Base-by-base conservation (phyloP, 768 basidiomycete genomes). In the Strobilomyces echinocephalus region DNA sequence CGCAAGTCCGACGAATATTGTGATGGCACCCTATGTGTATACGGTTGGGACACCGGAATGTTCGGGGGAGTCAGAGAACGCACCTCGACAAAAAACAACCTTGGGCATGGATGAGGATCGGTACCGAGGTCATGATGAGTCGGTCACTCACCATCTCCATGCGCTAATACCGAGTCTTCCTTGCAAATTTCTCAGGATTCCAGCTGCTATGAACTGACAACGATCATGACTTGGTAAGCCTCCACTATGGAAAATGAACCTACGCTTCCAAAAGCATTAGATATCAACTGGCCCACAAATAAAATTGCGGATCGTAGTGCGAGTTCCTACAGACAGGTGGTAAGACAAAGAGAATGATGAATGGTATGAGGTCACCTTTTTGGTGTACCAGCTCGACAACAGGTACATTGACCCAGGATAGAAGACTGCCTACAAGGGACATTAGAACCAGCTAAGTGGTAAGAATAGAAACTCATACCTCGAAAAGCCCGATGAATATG, bases 371-470 rank as follows among this genome's bases (percentile, higher is more conserved):
- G n/a, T n/a, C n/a, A n/a, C n/a, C n/a, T n/a, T n/a, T n/a, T n/a
- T n/a, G n/a, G 10, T 24, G 4, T 24, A 24, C 24, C 24, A 24
- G 2, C 24, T 24, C 4, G 24, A 24, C 24, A 24, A 24, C 4
- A 24, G 24, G 24, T 24, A 24, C 24, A 24, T 24, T 24, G 24
- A 24, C 24, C 24, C 24, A 4, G 85, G 84, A 66, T 83, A 85
- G 57, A 85, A 85, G 4, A 82, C 82, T 6, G 83, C 77, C 76
- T 79, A 48, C n/a, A 26, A 8, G 6, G 11, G n/a, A n/a, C n/a
- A n/a, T n/a, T n/a, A 14, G 9, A 8, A 53, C 30, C 5, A n/a
- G 8, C 20, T 18, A 7, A 41, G 26, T 7, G 10, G 3, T 36
- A 34, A 1, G 6, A 16, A 11, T 3, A 10, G 10, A 34, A 34